A percentile compares a stretch with the other conserved stretches of the same genome.
phyloP scores from a whole-genome alignment of 2,329 filamentous ascomycete species.

The Colletotrichum siamense region DNA sequence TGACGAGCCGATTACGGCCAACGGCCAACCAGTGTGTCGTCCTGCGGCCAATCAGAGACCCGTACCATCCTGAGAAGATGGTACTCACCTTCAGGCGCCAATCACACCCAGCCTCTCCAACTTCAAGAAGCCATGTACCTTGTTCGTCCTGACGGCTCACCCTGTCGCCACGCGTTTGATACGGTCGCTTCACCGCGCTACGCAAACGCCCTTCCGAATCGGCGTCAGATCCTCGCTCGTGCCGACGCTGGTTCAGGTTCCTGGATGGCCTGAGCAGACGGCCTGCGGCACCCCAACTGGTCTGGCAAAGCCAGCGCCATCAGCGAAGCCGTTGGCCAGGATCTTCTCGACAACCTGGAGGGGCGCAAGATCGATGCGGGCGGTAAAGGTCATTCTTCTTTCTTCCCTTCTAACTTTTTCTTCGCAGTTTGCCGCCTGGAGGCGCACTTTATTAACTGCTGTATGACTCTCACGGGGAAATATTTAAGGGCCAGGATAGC shows the following conservation, averaged over 20 bases:
- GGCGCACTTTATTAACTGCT: too few species aligned
- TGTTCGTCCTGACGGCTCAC: neutral
- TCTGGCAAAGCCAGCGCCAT: neutral
- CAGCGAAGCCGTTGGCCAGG: neutral
- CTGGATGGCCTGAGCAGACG: neutral
- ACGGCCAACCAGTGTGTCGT: too few species aligned
- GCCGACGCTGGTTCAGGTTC: fast-evolving
- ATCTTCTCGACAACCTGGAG: neutral
- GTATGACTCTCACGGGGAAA: too few species aligned
- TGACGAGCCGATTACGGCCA: too few species aligned
- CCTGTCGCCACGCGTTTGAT: neutral
- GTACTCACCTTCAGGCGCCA: too few species aligned
- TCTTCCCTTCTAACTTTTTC: too few species aligned
- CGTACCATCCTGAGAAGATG: too few species aligned
- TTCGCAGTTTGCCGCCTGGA: too few species aligned
- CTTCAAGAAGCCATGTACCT: neutral
- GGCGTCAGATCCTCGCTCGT: neutral
- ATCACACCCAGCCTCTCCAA: neutral
- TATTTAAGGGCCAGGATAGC: too few species aligned
- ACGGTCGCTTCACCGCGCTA: fast-evolving
- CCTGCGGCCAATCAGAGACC: too few species aligned
- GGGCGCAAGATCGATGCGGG: neutral
- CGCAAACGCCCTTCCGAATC: neutral
- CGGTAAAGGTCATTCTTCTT: neutral
- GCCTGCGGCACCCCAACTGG: neutral